Evolutionary conservation across 306 rosid species (phyloP).

Genomic region (Potentilla sterilis): DNA sequence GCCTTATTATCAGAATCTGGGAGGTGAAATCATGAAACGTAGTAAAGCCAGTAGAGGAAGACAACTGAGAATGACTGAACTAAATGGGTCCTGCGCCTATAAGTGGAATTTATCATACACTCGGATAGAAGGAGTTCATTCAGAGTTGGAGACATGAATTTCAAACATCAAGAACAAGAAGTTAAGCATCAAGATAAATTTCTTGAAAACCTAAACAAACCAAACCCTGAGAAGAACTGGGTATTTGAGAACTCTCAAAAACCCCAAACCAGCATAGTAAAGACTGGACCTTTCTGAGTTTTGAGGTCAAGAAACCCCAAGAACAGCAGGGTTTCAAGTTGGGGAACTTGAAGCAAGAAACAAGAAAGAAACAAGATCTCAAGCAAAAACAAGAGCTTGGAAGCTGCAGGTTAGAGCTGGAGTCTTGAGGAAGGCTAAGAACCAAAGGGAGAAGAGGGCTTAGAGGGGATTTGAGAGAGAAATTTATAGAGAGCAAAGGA

Average conservation of each 20-base stretch:
- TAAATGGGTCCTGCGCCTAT: conserved; percentile 86
- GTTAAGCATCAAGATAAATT: conserved; percentile 51
- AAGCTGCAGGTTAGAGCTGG: background rate
- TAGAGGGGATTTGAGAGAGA: background rate
- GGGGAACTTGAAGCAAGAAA: background rate
- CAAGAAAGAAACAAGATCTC: background rate
- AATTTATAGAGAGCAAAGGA: conserved; percentile 54
- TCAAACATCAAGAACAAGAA: conserved; percentile 72
- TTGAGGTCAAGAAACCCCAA: background rate
- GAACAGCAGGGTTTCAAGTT: background rate
- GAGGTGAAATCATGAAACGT: conserved; percentile 71
- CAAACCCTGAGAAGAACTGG: background rate
- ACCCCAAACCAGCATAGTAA: conserved; percentile 13
- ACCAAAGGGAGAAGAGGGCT: conserved; percentile 40
- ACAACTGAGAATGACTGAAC: conserved; percentile 99
- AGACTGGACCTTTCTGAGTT: conserved; percentile 9
- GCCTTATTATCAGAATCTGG: conserved; percentile 2
- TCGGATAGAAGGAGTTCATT: conserved; percentile 70
- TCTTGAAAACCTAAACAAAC: background rate
- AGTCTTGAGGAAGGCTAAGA: background rate
- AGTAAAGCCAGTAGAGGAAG: conserved; percentile 87
- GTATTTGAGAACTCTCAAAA: conserved; percentile 5
- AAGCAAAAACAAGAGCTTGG: conserved; percentile 21
- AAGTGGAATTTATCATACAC: conserved; percentile 88
- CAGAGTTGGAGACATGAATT: conserved; percentile 88